Conservation (phyloP, 1,139 yeast species). For the Scheffersomyces cryptocercus region DNA sequence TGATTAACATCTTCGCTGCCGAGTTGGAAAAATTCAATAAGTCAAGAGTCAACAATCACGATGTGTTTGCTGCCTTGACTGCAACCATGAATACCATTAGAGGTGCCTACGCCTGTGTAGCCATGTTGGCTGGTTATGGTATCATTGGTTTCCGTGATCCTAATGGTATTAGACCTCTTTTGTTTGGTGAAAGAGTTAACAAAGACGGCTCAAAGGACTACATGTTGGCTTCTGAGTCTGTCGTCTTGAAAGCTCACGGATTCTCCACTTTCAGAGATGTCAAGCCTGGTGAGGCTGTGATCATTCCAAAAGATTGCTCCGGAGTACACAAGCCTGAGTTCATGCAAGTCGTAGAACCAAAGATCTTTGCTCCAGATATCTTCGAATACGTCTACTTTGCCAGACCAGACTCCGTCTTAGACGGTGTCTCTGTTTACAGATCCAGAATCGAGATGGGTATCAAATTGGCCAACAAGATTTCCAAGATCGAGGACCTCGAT, state of each 20-base stretch:
- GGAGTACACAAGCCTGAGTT: conserved; percentile 61
- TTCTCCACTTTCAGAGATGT: conserved; percentile 78
- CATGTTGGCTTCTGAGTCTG: conserved; percentile 95
- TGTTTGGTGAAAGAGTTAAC: conserved; percentile 76
- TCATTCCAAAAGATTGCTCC: conserved; percentile 70
- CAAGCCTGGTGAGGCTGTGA: conserved; percentile 94
- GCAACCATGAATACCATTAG: conserved; percentile 80
- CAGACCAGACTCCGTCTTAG: conserved; percentile 93
- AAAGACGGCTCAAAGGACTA: conserved; percentile 78
- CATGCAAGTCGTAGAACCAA: conserved; percentile 80
- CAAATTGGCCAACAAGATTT: conserved; percentile 76
- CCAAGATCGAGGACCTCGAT: conserved; percentile 49
- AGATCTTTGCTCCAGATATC: conserved; percentile 87
- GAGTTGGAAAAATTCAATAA: conserved; percentile 91
- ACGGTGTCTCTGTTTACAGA: conserved; percentile 92
- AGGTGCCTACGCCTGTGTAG: conserved; percentile 96
- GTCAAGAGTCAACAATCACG: conserved; percentile 88
- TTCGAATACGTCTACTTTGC: conserved; percentile 98
- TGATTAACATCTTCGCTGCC: conserved; percentile 86
- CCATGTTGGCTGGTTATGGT: conserved; percentile 96
- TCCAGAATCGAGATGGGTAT: conserved; percentile 94
- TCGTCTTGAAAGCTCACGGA: conserved; percentile 92
- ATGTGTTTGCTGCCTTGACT: conserved; percentile 79
- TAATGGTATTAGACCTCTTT: conserved; percentile 90
- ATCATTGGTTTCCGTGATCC: conserved; percentile 96